Evolutionary conservation across 2,329 filamentous ascomycete genomes (phyloP).

Genomic region (Clarireedia hainanense): DNA sequence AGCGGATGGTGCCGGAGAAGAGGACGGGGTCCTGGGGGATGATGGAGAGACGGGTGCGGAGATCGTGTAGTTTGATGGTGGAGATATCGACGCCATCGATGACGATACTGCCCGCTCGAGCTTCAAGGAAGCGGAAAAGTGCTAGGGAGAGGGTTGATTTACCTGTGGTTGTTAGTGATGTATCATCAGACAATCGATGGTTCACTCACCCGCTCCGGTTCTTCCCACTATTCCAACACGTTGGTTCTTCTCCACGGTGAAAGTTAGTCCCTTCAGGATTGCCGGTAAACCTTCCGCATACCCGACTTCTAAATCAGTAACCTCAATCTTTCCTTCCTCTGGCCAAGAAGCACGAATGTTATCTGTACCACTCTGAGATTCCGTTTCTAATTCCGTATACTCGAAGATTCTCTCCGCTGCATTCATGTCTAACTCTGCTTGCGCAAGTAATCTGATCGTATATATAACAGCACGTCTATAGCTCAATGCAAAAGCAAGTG

Average conservation of each 20-base stretch:
- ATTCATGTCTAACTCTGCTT: conserved; percentile 69
- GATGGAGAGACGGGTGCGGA: conserved; percentile 26
- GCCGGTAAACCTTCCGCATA: conserved; percentile 64
- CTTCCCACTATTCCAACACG: conserved; percentile 25
- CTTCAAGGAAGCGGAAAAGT: conserved; percentile 20
- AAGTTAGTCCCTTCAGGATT: conserved; percentile 60
- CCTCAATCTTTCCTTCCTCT: conserved; percentile 59
- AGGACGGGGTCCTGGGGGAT: conserved; percentile 61
- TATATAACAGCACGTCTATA: conserved; percentile 56
- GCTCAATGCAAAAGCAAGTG: conserved; percentile 62
- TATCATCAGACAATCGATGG: conserved; percentile 3
- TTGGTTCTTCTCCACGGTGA: conserved; percentile 56
- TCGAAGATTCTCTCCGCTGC: conserved; percentile 66
- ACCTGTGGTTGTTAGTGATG: conserved; percentile 15
- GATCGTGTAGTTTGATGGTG: conserved; percentile 24
- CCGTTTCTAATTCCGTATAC: conserved; percentile 60
- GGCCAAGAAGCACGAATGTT: conserved; percentile 63
- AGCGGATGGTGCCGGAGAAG: conserved; percentile 78
- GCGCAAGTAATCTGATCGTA: conserved; percentile 57
- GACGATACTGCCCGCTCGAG: conserved; percentile 33
- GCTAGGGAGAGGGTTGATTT: conserved; percentile 23
- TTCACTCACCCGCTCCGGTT: conserved; percentile 23
- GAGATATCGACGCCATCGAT: conserved; percentile 28
- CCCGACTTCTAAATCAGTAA: conserved; percentile 62
- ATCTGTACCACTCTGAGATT: conserved; percentile 50